Percentiles rank a stretch among this genome's conserved stretches.
These are phyloP conservation scores for Theobroma cacao DNA, from an alignment of 345 rosid genomes.

Conservation along the genomic window DNA sequence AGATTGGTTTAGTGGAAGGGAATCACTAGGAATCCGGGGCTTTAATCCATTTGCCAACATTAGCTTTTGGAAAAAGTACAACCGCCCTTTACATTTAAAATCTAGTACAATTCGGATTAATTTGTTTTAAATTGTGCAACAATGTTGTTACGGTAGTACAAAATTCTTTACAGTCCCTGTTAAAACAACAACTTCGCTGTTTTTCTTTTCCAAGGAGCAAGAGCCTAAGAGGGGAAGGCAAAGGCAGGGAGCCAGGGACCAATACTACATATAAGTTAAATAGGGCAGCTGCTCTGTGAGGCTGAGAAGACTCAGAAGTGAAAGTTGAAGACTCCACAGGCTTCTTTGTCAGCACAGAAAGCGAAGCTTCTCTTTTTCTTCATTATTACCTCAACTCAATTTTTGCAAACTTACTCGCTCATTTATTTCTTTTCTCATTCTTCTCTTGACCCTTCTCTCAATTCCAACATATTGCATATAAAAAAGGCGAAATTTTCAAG, in stretches of 20 bases:
- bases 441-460: slow-evolving; percentile 11
- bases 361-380: slow-evolving; percentile 42
- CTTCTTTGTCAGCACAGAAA: slow-evolving; percentile 30
- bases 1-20: too few species aligned
- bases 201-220: slow-evolving; percentile 26
- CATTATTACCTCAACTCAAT: slow-evolving; percentile 28
- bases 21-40: too few species aligned
- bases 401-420: slow-evolving; percentile 1
- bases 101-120: neutral
- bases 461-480: neutral
- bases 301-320: slow-evolving; percentile 22
- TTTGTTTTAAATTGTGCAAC: neutral
- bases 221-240: neutral
- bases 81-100: neutral
- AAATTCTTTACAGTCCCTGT: slow-evolving; percentile 3
- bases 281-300: slow-evolving; percentile 21
- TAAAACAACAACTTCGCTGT: neutral
- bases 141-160: neutral
- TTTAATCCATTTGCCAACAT: too few species aligned
- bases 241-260: slow-evolving; percentile 5
- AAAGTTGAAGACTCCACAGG: slow-evolving; percentile 21
- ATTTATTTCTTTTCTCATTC: slow-evolving; percentile 8
- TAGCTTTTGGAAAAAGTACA: slow-evolving; percentile 1
- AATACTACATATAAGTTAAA: slow-evolving; percentile 17
- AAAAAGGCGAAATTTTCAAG: neutral